Evolutionary conservation across 768 basidiomycete genomes (phyloP).

Genomic region (Galerina sulciceps): DNA sequence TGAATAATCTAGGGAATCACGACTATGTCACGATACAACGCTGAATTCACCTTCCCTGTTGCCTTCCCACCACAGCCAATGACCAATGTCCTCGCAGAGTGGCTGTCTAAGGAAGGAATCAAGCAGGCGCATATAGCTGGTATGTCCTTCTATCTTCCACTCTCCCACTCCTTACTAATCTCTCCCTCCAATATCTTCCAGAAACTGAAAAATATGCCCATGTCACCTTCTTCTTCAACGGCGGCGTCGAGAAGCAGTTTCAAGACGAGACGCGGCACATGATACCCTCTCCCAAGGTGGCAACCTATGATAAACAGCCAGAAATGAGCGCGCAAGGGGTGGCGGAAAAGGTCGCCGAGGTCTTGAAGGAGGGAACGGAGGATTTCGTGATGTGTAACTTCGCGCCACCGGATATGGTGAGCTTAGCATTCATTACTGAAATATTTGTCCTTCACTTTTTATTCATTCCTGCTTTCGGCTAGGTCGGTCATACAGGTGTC

Average conservation of each 20-base stretch:
- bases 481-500: slow-evolving; percentile 92
- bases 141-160: slow-evolving; percentile 29
- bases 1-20: slow-evolving; percentile 65
- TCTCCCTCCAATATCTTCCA: slow-evolving; percentile 20
- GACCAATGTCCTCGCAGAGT: slow-evolving; percentile 95
- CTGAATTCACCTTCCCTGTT: slow-evolving; percentile 85
- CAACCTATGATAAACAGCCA: slow-evolving; percentile 92
- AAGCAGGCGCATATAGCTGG: slow-evolving; percentile 91
- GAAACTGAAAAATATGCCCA: slow-evolving; percentile 99
- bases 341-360: slow-evolving; percentile 90
- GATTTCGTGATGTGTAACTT: slow-evolving; percentile 99
- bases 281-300: slow-evolving; percentile 92
- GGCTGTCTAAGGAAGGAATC: slow-evolving; percentile 76
- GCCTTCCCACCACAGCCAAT: slow-evolving; percentile 95
- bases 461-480: background rate
- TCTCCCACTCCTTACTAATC: background rate
- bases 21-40: slow-evolving; percentile 94
- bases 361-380: slow-evolving; percentile 68
- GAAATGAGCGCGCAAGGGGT: slow-evolving; percentile 89
- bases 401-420: slow-evolving; percentile 94
- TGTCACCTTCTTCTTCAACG: slow-evolving; percentile 98
- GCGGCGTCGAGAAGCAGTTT: slow-evolving; percentile 93
- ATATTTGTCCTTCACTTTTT: background rate
- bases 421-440: slow-evolving; percentile 1
- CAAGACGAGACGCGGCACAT: slow-evolving; percentile 80